Base-by-base conservation (phyloP, 768 basidiomycete species). In the Tricholoma sp. region DNA sequence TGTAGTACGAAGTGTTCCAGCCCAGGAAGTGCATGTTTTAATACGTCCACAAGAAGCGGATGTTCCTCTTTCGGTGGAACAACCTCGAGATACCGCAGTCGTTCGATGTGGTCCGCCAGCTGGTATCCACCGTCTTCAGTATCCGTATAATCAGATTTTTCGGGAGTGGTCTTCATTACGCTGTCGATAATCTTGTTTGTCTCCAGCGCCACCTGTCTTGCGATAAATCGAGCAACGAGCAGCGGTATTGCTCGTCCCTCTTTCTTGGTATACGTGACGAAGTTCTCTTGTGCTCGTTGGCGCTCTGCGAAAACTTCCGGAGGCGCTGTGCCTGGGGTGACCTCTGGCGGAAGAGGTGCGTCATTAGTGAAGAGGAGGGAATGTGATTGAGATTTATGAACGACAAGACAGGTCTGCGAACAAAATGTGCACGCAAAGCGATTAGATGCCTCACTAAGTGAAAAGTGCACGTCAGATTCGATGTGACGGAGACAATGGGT, bases 71-170 rank as follows among this genome's bases (percentile, higher is more conserved):
- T 70, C 14, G 77, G 66, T 1, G 80, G 72, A 11, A 67, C 61
- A n/a, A 83, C 64, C 43, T 89, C 84, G 21, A 89, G 69, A 66
- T 79, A 90, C 54, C 88, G 78, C 63, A 91, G 71, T 24, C 91
- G 77, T 63, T 93, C 91, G 11, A 91, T 69, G 64, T 94, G 89
- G 62, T 94, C 91, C 35, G 80, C 83, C 49, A 92, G 74, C 22
- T 76, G 72, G 67, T 91, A 92, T 14, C 81, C 79, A 1, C 72
- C 73, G 41, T 66, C 67, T 14, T 81, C 81, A 2, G 82, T 72
- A 52, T 79, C 78, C 16, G 77, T 74, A 59, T 74, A 79, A 46
- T 79, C 80, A 21, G 71, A 67, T 45, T 73, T 37, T 63, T 65
- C 43, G 57, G 60, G 57, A 16, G 61, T 65, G 59, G 69, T 58